phyloP scores from a whole-genome alignment of 495 filamentous ascomycete genomes.

The Daldinia childiae region DNA sequence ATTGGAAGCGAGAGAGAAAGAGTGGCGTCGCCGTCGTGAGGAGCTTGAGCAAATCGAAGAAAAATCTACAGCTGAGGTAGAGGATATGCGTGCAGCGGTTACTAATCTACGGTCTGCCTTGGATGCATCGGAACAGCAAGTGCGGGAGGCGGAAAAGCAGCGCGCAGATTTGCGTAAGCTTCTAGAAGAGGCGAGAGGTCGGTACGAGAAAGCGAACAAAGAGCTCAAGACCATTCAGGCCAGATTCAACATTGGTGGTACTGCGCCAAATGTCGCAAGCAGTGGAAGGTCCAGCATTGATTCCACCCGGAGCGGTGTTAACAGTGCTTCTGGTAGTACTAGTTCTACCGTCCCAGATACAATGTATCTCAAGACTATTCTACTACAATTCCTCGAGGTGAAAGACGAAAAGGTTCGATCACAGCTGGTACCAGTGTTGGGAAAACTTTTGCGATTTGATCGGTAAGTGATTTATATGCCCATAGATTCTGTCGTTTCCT shows the following conservation, averaged over 20 bases:
- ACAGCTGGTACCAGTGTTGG: constrained; percentile 90
- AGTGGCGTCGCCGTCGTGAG: constrained; percentile 74
- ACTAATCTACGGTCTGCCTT: constrained; percentile 78
- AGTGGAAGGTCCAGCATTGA: constrained; percentile 63
- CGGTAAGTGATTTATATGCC: constrained; percentile 63
- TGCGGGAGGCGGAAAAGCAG: constrained; percentile 81
- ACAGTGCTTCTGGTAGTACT: constrained; percentile 52
- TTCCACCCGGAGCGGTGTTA: constrained; percentile 62
- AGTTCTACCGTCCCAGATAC: constrained; percentile 67
- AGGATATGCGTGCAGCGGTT: constrained; percentile 81
- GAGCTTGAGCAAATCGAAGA: constrained; percentile 77
- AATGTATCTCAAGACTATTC: constrained; percentile 93
- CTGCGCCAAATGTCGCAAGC: constrained; percentile 33
- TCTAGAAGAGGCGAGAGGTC: constrained; percentile 77
- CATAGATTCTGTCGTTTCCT: neutral
- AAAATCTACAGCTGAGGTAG: constrained; percentile 72
- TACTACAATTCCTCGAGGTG: constrained; percentile 94
- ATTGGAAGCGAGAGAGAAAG: constrained; percentile 68
- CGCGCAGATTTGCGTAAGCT: constrained; percentile 76
- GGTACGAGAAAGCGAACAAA: constrained; percentile 82
- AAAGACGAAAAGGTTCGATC: constrained; percentile 89
- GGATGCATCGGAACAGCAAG: constrained; percentile 87
- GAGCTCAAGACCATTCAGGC: constrained; percentile 60
- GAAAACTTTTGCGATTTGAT: constrained; percentile 91
- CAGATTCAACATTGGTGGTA: constrained; percentile 45